Base-by-base conservation (phyloP, 768 basidiomycete genomes). In the Tephrocybe sp. region DNA sequence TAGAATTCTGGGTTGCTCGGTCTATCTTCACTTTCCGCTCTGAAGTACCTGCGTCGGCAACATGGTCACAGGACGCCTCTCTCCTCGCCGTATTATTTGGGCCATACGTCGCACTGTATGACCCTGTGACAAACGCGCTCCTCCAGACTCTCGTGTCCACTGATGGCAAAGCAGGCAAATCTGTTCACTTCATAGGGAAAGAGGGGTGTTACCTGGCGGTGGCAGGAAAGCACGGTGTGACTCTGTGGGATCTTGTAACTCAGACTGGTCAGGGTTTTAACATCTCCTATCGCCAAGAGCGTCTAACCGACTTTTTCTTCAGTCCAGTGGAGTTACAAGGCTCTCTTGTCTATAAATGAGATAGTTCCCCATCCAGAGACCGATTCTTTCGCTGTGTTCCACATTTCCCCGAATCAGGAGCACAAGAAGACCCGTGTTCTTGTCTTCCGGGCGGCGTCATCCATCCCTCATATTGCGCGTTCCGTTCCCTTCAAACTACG, bases 1-100 rank as follows among this genome's bases (percentile, higher is more conserved):
- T 56, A 88, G 88, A 77, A 34, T 87, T 83, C 42, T 98, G 94
- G 95, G 76, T 84, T n/a, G 75, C 81, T 39, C 84, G 88, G 44
- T 87, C 92, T 2, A 80, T 84, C 1, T 78, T 90, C 58, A 72
- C 67, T 36, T 89, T 88, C 63, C 88, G 86, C 38, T 73, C 76
- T n/a, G 79, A 84, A 62, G 69, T 74, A 45, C 90, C 93, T 26
- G 75, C 74, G 47, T 76, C 84, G 56, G 73, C 80, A 0, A 77
- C 84, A 1, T 97, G 93, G 85, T 91, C 95, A 5, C 78, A 76
- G 3, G 97, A 99, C 65, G 87, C 83, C 8, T 94, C 94, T 4
- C 74, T 99, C 26, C 72, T 98, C 40, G 88, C 87, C 11, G 77
- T 95, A 18, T 75, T 85, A 11, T 77, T 88, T 46, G 84, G 83